Percentiles rank a stretch among this genome's conserved stretches.
Conservation (phyloP, 2,329 filamentous ascomycete genomes). For the Penicillium nordicum region DNA sequence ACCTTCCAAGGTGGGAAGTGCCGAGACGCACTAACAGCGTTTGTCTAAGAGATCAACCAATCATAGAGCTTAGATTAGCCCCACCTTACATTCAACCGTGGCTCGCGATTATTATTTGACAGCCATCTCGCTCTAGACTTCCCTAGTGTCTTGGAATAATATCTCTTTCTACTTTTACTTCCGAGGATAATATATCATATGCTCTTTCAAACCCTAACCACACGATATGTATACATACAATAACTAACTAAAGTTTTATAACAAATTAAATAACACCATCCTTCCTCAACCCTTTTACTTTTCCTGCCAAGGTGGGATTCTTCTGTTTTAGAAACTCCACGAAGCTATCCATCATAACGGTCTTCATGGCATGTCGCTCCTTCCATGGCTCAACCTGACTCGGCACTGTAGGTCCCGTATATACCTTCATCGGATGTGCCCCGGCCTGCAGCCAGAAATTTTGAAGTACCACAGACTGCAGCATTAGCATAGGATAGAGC, state of each 20-base stretch:
- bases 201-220: background rate
- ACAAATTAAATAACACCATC: background rate
- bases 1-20: background rate
- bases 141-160: background rate
- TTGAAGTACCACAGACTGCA: constrained; percentile 9
- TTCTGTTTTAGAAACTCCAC: constrained; percentile 1
- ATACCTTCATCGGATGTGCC: constrained; percentile 22
- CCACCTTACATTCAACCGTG: background rate
- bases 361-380: background rate
- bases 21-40: background rate
- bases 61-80: background rate
- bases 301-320: constrained; percentile 1
- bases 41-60: background rate
- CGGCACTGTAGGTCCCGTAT: constrained; percentile 19
- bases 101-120: background rate
- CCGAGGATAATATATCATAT: background rate
- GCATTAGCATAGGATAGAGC: constrained; percentile 14
- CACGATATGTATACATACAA: no score
- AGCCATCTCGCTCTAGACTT: background rate
- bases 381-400: constrained; percentile 8
- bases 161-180: background rate
- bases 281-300: background rate
- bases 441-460: constrained; percentile 22
- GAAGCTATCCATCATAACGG: constrained; percentile 5
- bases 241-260: no score